Evolutionary conservation across 352 stramenopile genomes (phyloP), one percentile per base, ranked within the genome.

Genomic region (Albugo candida): DNA sequence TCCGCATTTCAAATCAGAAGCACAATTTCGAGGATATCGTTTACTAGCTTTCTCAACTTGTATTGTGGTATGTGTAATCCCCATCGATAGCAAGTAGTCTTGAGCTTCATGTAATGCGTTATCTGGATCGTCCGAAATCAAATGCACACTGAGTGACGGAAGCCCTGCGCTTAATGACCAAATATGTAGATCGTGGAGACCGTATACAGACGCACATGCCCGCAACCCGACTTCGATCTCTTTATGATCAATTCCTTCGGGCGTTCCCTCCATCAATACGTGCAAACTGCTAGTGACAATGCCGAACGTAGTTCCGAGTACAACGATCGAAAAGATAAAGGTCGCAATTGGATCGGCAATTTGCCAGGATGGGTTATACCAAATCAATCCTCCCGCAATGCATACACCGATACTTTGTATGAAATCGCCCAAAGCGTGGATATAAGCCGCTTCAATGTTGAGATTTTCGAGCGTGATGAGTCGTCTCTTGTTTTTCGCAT

Each of bases 181-280:
- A 50, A 98, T 95, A 70, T 98, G 94, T 50, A 99, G 65, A 63
- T 98, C 91, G 66, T 99, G 94, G 13, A 97, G 83, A 48, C 95
- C 75, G 10, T 72, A 55, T 4, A 99, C 91, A 1, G 83, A 78
- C 16, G 64, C 46, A 47, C 96, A 79, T 21, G 41, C 50, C 31
- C 56, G 60, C 46, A 98, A 69, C 1, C 65, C 75, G n/a, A 72
- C 36, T 44, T 86, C 75, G 17, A 97, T 82, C 50, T 92, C 65
- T 13, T 83, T 61, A 37, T 75, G 69, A 55, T 96, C 66, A 39
- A 98, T 82, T 38, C 80, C 69, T 1, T 89, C 70, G 0, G 94
- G 95, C 8, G 92, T 94, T 53, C 91, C 93, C 62, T 98, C 86
- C 59, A 99, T 88, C 8, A 99, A 74, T 47, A 99, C 83, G 36